Conservation (phyloP, 2,329 filamentous ascomycete genomes). For the Fusarium sacchari region DNA sequence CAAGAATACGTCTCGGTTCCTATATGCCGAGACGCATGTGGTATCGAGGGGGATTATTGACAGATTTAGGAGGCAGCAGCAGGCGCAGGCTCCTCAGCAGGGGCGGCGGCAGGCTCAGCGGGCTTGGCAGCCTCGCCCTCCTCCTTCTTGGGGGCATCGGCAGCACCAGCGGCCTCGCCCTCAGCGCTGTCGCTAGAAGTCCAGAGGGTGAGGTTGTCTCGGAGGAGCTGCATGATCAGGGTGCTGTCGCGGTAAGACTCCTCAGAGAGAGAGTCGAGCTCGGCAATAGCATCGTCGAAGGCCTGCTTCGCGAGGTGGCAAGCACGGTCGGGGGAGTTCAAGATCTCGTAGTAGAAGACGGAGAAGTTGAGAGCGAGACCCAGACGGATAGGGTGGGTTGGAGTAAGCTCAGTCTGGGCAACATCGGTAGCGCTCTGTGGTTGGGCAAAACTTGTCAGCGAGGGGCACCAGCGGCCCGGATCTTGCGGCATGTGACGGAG, state of each 20-base stretch:
- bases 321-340: conserved; percentile 97
- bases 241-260: conserved; percentile 99
- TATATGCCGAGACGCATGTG: conserved; percentile 51
- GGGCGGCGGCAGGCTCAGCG: conserved; percentile 46
- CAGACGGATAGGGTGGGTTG: conserved; percentile 97
- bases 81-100: conserved; percentile 54
- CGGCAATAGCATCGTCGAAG: conserved; percentile 97
- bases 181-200: conserved; percentile 92
- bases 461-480: conserved; percentile 54
- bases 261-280: conserved; percentile 96
- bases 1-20: conserved; percentile 50
- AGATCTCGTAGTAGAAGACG: conserved; percentile 99
- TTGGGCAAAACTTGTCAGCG: conserved; percentile 85
- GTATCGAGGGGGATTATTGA: conserved; percentile 49
- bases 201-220: conserved; percentile 98
- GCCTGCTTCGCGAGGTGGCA: conserved; percentile 99
- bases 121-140: conserved; percentile 58
- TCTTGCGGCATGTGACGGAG: conserved; percentile 42
- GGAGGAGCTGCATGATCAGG: conserved; percentile 97
- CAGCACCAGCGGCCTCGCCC: conserved; percentile 71
- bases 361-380: conserved; percentile 99
- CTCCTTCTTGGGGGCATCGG: conserved; percentile 70
- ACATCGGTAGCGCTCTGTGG: conserved; percentile 99
- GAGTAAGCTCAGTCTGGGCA: conserved; percentile 95
- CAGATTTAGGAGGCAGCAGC: conserved; percentile 64